These are phyloP conservation scores for Talinum fruticosum DNA, from an alignment of 148 eudicot genomes.

Conservation along the genomic window DNA sequence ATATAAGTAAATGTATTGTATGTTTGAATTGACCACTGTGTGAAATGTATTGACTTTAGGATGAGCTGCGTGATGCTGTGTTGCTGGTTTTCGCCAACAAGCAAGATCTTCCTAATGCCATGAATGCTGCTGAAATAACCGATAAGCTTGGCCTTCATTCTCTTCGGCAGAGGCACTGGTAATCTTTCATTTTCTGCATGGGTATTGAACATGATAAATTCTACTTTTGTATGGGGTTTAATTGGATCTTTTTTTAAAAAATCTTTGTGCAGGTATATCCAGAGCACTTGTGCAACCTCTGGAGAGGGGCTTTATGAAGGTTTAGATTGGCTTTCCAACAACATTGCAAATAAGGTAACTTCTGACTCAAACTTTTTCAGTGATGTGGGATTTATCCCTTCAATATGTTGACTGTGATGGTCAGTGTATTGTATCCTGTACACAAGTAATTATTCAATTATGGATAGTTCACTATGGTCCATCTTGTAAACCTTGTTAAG, in stretches of 20 bases:
- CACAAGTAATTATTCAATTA: too few relatives aligned
- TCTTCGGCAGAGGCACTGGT: slow-evolving; percentile 81
- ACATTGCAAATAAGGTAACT: slow-evolving; percentile 65
- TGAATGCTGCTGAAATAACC: slow-evolving; percentile 79
- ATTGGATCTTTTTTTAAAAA: not conserved
- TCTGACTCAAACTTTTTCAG: not conserved
- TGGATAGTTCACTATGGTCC: not conserved
- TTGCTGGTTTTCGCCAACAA: slow-evolving; percentile 77
- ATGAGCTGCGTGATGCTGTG: slow-evolving; percentile 72
- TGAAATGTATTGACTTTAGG: slow-evolving; percentile 34
- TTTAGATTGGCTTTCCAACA: slow-evolving; percentile 76
- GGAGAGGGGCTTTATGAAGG: slow-evolving; percentile 78
- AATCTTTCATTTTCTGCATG: slow-evolving; percentile 7
- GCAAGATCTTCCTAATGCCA: slow-evolving; percentile 78
- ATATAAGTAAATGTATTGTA: not conserved
- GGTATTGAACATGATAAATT: not conserved
- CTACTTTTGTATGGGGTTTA: not conserved
- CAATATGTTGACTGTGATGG: not conserved
- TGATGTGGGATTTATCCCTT: not conserved
- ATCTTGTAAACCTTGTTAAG: not conserved
- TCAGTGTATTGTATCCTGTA: too few relatives aligned
- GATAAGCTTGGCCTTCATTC: slow-evolving; percentile 78
- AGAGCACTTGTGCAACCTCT: slow-evolving; percentile 77
- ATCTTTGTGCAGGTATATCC: slow-evolving; percentile 54
- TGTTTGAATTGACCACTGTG: slow-evolving; percentile 7